phyloP scores from a whole-genome alignment of 2,329 filamentous ascomycete genomes.

The Nemania sp. region DNA sequence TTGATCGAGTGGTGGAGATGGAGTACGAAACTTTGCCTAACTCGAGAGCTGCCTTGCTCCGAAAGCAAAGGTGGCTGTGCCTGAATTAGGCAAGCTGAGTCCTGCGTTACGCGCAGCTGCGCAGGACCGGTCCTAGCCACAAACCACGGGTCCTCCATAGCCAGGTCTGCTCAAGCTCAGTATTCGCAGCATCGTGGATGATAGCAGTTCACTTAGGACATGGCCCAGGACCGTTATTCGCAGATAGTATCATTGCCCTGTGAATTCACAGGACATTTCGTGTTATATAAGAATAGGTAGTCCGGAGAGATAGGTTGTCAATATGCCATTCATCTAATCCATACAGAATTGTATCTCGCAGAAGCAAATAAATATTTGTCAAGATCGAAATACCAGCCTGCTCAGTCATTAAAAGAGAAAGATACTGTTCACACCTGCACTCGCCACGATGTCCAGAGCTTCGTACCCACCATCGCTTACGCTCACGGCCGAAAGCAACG shows the following conservation, averaged over 20 bases:
- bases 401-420: neutral
- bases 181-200: neutral
- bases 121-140: slow-evolving; percentile 13
- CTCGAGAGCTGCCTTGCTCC: too few relatives aligned
- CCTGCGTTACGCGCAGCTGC: slow-evolving; percentile 18
- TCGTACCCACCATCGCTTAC: slow-evolving; percentile 4
- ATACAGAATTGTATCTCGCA: too few relatives aligned
- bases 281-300: slow-evolving; percentile 7
- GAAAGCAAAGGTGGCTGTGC: too few relatives aligned
- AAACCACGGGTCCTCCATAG: neutral
- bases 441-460: slow-evolving; percentile 2
- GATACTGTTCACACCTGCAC: neutral
- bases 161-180: neutral
- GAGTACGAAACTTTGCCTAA: too few relatives aligned
- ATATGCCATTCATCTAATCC: slow-evolving; percentile 7
- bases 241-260: neutral
- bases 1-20: too few relatives aligned
- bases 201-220: slow-evolving; percentile 5
- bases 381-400: neutral
- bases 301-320: neutral
- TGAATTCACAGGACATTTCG: neutral
- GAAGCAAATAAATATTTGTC: neutral
- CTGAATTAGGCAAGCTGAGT: too few relatives aligned
- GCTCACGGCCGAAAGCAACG: neutral
- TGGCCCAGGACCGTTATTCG: slow-evolving; percentile 13